phyloP scores from a whole-genome alignment of 2,329 filamentous ascomycete genomes.

The Fusarium verticillioides region DNA sequence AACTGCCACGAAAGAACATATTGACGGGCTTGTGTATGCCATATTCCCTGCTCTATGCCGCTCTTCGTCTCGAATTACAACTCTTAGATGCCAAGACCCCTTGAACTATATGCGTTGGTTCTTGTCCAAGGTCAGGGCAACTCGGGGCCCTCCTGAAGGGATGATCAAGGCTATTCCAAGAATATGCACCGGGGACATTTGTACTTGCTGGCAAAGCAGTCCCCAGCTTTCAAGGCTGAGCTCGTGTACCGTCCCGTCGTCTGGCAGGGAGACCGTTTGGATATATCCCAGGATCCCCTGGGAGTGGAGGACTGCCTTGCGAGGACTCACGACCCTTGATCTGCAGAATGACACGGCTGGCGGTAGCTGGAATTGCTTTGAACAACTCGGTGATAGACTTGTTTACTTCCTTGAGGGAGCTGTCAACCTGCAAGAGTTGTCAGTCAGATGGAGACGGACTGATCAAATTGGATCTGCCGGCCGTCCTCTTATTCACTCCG shows the following conservation, averaged over 20 bases:
- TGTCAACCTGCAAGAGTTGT: constrained; percentile 1
- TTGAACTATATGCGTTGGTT: background rate
- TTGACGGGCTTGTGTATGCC: background rate
- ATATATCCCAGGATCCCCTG: background rate
- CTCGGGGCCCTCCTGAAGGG: background rate
- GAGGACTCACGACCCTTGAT: background rate
- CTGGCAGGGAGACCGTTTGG: background rate
- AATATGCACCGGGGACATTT: background rate
- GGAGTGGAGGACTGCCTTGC: background rate
- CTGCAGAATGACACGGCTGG: background rate
- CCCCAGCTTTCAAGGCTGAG: background rate
- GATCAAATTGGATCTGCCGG: background rate
- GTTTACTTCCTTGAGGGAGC: background rate
- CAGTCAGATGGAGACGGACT: background rate
- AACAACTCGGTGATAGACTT: background rate
- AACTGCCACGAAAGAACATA: background rate
- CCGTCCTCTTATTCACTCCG: background rate
- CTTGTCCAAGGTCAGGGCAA: background rate
- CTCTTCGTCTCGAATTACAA: background rate
- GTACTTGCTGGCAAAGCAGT: background rate
- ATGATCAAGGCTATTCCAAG: background rate
- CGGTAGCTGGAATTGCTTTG: background rate
- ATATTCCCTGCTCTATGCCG: background rate
- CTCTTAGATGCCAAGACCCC: background rate
- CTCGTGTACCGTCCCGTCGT: background rate